These are phyloP conservation scores for Paraurostyla sp. DNA, from an alignment of 73 alveolate genomes.

Conservation along the genomic window DNA sequence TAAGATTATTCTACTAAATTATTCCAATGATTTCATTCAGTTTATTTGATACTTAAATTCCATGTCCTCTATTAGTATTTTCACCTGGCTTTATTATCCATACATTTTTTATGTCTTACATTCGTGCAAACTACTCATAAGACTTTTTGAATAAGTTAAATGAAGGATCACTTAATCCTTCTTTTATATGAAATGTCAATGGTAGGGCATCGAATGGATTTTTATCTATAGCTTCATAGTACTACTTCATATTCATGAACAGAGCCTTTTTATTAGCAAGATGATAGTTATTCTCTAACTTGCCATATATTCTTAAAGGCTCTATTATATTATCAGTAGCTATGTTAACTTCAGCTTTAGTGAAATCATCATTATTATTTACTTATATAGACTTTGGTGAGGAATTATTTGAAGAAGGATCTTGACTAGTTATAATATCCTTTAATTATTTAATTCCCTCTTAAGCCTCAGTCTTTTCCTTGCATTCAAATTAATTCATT, in stretches of 20 bases:
- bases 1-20: not conserved
- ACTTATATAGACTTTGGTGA: not conserved
- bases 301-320: constrained; percentile 70
- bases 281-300: constrained; percentile 80
- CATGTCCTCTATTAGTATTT: constrained; percentile 59
- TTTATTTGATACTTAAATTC: constrained; percentile 71
- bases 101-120: not conserved
- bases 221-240: constrained; percentile 69
- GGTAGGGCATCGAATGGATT: constrained; percentile 82
- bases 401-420: not conserved
- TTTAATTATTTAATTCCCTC: not conserved
- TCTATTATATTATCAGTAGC: no score
- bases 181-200: constrained; percentile 80
- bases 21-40: constrained; percentile 74
- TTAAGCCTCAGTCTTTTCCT: not conserved
- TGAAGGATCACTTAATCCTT: constrained; percentile 75
- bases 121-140: constrained; percentile 18
- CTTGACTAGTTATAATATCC: not conserved
- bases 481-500: not conserved
- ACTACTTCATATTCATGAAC: constrained; percentile 81
- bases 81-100: constrained; percentile 72
- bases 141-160: constrained; percentile 64
- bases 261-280: constrained; percentile 81
- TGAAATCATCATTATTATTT: not conserved
- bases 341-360: not conserved